A percentile compares a stretch with the other conserved stretches of the same genome.
Conservation (phyloP, 108 stramenopile species). For the Discostella stelligeroides region DNA sequence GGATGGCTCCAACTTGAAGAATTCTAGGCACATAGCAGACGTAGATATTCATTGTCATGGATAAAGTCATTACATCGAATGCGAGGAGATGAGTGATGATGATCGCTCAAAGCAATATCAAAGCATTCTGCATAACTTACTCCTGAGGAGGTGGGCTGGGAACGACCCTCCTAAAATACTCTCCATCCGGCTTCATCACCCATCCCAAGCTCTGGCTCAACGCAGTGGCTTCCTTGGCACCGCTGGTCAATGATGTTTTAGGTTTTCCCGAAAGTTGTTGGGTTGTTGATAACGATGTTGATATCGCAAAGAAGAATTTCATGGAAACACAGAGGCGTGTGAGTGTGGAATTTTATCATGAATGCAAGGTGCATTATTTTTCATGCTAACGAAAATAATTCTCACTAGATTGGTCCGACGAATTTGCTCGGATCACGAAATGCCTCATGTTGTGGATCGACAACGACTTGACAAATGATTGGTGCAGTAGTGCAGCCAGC, state of each 20-base stretch:
- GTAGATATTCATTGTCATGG: background rate
- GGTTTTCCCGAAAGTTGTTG: too few relatives aligned
- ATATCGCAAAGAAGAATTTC: too few relatives aligned
- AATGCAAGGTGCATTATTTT: too few relatives aligned
- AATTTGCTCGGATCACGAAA: conserved; percentile 79
- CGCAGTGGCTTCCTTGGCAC: conserved; percentile 80
- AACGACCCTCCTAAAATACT: conserved; percentile 83
- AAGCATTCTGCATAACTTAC: conserved; percentile 20
- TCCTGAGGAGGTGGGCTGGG: conserved; percentile 77
- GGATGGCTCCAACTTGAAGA: conserved; percentile 79
- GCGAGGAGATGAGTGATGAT: background rate
- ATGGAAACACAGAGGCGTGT: too few relatives aligned
- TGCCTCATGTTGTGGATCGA: conserved; percentile 69
- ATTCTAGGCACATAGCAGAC: too few relatives aligned
- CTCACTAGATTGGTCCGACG: conserved; percentile 74
- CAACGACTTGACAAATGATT: conserved; percentile 78
- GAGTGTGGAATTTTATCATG: too few relatives aligned
- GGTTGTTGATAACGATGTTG: too few relatives aligned
- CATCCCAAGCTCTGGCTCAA: conserved; percentile 74
- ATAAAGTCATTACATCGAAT: background rate
- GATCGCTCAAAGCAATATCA: background rate
- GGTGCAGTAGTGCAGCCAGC: conserved; percentile 61
- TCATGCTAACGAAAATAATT: too few relatives aligned
- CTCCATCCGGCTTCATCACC: conserved; percentile 84
- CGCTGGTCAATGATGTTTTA: conserved; percentile 10